Conservation (phyloP, 371 early-diverging fungal species). For the Apophysomyces ossiformis region DNA sequence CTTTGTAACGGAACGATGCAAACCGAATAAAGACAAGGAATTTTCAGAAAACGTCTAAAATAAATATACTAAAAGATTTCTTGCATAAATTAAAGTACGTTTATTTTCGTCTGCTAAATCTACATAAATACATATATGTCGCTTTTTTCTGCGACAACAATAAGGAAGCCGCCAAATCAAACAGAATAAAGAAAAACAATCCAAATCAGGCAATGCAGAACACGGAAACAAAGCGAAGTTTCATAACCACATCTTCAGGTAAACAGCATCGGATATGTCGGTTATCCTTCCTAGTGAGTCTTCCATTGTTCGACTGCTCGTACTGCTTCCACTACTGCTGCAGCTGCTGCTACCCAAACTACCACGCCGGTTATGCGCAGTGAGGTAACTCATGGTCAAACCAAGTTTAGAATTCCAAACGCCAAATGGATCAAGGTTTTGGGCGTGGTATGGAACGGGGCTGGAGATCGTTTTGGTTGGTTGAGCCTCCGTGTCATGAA, state of each 20-base stretch:
- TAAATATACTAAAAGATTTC: not conserved
- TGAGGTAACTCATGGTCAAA: not conserved
- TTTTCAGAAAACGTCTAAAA: no score
- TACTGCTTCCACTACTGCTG: not conserved
- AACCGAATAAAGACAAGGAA: no score
- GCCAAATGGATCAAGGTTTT: conserved; percentile 10
- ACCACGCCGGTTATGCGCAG: not conserved
- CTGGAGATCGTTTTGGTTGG: conserved; percentile 1
- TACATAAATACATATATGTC: conserved; percentile 3
- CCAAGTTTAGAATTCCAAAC: conserved; percentile 18
- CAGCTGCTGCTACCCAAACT: not conserved
- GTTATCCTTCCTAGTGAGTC: not conserved
- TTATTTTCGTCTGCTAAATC: not conserved
- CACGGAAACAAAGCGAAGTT: conserved; percentile 1
- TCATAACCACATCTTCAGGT: not conserved
- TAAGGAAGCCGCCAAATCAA: not conserved
- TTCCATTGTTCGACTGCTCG: not conserved
- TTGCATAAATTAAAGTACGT: not conserved
- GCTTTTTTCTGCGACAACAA: not conserved
- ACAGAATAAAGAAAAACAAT: not conserved
- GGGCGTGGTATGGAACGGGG: not conserved
- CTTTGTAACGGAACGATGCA: no score
- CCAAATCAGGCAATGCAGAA: not conserved
- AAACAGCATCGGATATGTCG: not conserved
- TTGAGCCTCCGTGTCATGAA: conserved; percentile 61